Conservation (phyloP, 2,329 filamentous ascomycete species). For the Penicillium sp. region DNA sequence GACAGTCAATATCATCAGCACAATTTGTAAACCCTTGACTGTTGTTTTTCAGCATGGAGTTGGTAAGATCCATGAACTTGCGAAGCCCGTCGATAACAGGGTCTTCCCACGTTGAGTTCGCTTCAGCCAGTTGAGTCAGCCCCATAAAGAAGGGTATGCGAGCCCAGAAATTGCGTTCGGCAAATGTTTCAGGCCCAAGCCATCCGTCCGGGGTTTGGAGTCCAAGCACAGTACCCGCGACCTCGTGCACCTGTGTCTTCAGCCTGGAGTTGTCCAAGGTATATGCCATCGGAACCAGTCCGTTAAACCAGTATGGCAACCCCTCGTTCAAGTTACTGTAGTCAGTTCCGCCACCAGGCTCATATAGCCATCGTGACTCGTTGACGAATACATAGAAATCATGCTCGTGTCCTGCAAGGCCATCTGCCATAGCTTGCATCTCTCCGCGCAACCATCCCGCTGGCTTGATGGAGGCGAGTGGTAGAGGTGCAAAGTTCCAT, state of each 20-base stretch:
- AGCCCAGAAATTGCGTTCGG: constrained; percentile 54
- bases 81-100: constrained; percentile 52
- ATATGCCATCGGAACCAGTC: constrained; percentile 57
- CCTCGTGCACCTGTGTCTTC: constrained; percentile 49
- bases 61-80: constrained; percentile 50
- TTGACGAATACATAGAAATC: constrained; percentile 58
- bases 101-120: constrained; percentile 43
- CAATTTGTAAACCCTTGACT: constrained; percentile 50
- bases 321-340: constrained; percentile 57
- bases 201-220: constrained; percentile 54
- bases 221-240: constrained; percentile 49
- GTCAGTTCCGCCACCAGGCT: constrained; percentile 38
- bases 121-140: constrained; percentile 49
- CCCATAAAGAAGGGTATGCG: constrained; percentile 53
- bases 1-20: constrained; percentile 40
- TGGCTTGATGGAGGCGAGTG: constrained; percentile 52
- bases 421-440: constrained; percentile 49
- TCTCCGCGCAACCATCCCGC: constrained; percentile 54
- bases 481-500: constrained; percentile 4
- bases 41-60: constrained; percentile 56
- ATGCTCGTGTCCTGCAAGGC: constrained; percentile 54
- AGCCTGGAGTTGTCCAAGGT: constrained; percentile 49
- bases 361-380: constrained; percentile 53
- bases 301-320: constrained; percentile 60
- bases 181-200: constrained; percentile 53